Base-by-base conservation (phyloP, 2,329 filamentous ascomycete species). In the Trichoderma koningiopsis region DNA sequence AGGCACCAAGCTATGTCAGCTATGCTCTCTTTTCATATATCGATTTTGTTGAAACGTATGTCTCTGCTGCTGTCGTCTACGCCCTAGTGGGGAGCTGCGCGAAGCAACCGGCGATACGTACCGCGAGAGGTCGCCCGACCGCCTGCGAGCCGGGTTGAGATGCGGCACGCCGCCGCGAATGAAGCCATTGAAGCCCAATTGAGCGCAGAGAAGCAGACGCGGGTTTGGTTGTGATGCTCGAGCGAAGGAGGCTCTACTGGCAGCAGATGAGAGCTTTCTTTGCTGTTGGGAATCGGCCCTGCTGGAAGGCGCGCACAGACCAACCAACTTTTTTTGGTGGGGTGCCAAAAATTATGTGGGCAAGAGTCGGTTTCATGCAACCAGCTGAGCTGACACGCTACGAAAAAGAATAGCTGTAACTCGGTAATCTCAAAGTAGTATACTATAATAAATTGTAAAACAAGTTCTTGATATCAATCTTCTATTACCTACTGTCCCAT, bases 131-230 rank as follows among this genome's bases (percentile, higher is more conserved):
- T 77, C 73, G 82, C 85, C 83, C 77, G 75, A 69, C 74, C 72
- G 73, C 83, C 79, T 60, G 85, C 85, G 77, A 89, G 81, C 76
- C 89, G 85, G 74, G 86, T 85, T 72, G 89, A 90, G 73, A 88
- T 80, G 76, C 89, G 88, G 80, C 86, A 90, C 77, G 85, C 88
- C 78, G 86, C 83, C 78, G 86, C 85, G 77, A 92, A 82, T 75
- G 89, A 91, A 79, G 89, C 89, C 90, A 92, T 92, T 75, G 76
- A 70, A 74, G 72, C 72, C 72, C 74, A 72, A 77, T 76, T 75
- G 72, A 71, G 61, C 55, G 71, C 55, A 55, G 35, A 59, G 61
- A 56, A 29, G 24, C 65, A 27, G 27, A 69, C 71, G 70, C 73
- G 71, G 63, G 68, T 59, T 52, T 33, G 31, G 37, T 22, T 59